phyloP scores from a whole-genome alignment of 495 filamentous ascomycete genomes.

The Tuber indicum region DNA sequence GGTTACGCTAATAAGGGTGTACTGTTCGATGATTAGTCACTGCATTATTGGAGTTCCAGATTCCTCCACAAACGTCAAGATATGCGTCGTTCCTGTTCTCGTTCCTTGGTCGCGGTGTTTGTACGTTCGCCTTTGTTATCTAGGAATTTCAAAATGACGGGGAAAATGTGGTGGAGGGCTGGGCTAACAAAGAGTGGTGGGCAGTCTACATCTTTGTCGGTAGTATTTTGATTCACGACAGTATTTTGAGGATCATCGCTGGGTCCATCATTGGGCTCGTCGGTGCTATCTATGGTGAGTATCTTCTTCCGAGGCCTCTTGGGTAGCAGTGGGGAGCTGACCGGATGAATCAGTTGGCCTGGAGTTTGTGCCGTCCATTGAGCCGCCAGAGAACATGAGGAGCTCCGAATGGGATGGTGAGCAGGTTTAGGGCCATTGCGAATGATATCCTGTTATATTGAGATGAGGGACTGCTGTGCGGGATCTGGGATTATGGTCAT shows the following conservation, averaged over 20 bases:
- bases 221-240: slow-evolving; percentile 65
- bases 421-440: slow-evolving; percentile 34
- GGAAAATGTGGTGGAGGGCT: background rate
- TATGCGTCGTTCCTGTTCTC: slow-evolving; percentile 98
- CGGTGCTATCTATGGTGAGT: slow-evolving; percentile 61
- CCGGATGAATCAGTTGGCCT: slow-evolving; percentile 50
- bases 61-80: slow-evolving; percentile 81
- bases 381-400: slow-evolving; percentile 97
- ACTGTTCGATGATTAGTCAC: slow-evolving; percentile 47
- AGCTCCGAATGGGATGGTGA: slow-evolving; percentile 48
- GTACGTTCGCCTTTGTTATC: slow-evolving; percentile 52
- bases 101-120: slow-evolving; percentile 89
- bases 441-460: slow-evolving; percentile 1
- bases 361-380: slow-evolving; percentile 92
- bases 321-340: background rate
- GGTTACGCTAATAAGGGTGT: slow-evolving; percentile 10
- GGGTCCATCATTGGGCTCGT: slow-evolving; percentile 67
- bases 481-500: background rate
- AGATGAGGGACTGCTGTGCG: background rate
- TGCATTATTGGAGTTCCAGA: slow-evolving; percentile 78
- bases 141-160: slow-evolving; percentile 1
- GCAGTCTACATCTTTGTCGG: slow-evolving; percentile 96
- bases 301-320: background rate
- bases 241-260: slow-evolving; percentile 54
- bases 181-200: slow-evolving; percentile 7